A percentile compares a stretch with the other conserved stretches of the same genome.
Conservation (phyloP, 345 rosid genomes). For the Iberis pinnata region DNA sequence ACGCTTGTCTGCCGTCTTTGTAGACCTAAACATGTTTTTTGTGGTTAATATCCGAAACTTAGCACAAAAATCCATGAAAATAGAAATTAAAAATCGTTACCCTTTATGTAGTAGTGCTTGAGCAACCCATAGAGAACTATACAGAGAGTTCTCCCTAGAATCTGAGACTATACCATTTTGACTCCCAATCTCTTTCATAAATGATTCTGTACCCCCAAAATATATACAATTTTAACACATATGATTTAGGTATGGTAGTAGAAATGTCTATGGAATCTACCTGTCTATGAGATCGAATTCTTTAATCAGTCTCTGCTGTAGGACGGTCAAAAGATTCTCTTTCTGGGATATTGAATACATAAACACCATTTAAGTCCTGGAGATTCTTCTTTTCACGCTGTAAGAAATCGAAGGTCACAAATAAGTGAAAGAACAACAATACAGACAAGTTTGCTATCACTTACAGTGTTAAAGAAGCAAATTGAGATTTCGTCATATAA, state of each 20-base stretch:
- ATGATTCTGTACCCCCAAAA: slow-evolving; percentile 51
- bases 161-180: slow-evolving; percentile 74
- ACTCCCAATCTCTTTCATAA: slow-evolving; percentile 72
- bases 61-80: no score
- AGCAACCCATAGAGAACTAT: slow-evolving; percentile 93
- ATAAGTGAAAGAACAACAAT: background rate
- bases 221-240: background rate
- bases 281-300: slow-evolving; percentile 66
- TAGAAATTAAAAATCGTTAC: no score
- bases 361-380: slow-evolving; percentile 73
- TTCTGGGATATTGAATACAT: slow-evolving; percentile 68
- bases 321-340: slow-evolving; percentile 76
- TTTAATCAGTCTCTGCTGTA: slow-evolving; percentile 77
- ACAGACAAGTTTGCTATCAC: background rate
- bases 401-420: slow-evolving; percentile 24
- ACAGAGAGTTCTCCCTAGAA: slow-evolving; percentile 86
- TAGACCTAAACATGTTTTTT: slow-evolving; percentile 54
- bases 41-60: no score
- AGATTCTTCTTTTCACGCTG: slow-evolving; percentile 89
- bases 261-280: slow-evolving; percentile 28
- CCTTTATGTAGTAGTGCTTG: slow-evolving; percentile 95
- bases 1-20: slow-evolving; percentile 75
- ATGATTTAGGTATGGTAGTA: no score
- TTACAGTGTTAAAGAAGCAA: slow-evolving; percentile 90
- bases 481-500: slow-evolving; percentile 81